Evolutionary conservation across 805 yeast genomes (phyloP).

Genomic region (Metschnikowia picachoensis): DNA sequence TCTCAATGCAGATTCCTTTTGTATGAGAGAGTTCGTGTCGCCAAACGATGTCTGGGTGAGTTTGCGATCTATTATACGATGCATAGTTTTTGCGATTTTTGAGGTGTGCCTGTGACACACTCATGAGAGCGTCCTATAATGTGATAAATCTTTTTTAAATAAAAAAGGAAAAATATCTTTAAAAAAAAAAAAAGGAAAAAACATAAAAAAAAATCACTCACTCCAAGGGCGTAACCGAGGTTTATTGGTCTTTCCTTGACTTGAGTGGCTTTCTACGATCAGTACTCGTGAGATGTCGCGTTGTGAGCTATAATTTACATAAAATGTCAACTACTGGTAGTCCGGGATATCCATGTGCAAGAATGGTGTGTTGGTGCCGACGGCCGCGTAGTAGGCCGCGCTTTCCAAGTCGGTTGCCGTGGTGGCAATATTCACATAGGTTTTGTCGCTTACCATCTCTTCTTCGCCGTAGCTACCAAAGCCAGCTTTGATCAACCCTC

Average conservation of each 20-base stretch:
- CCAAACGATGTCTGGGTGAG: too few relatives aligned
- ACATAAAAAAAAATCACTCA: not conserved
- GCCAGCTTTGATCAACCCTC: slow-evolving; percentile 70
- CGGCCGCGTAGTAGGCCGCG: slow-evolving; percentile 47
- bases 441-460: slow-evolving; percentile 33
- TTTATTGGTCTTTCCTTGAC: too few relatives aligned
- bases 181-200: not conserved
- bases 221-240: too few relatives aligned
- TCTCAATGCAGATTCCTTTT: too few relatives aligned
- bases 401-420: slow-evolving; percentile 31
- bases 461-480: slow-evolving; percentile 59
- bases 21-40: too few relatives aligned
- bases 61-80: too few relatives aligned
- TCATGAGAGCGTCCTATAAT: too few relatives aligned
- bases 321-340: slow-evolving; percentile 22
- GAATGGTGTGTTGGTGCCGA: slow-evolving; percentile 65
- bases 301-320: not conserved
- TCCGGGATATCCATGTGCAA: slow-evolving; percentile 78
- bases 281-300: not conserved
- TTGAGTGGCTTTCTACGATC: not conserved
- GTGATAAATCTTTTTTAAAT: too few relatives aligned
- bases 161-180: too few relatives aligned
- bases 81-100: too few relatives aligned
- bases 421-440: slow-evolving; percentile 39
- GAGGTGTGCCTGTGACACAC: too few relatives aligned